Conservation (phyloP, 2,329 filamentous ascomycete genomes). For the Coniochaeta sp. region DNA sequence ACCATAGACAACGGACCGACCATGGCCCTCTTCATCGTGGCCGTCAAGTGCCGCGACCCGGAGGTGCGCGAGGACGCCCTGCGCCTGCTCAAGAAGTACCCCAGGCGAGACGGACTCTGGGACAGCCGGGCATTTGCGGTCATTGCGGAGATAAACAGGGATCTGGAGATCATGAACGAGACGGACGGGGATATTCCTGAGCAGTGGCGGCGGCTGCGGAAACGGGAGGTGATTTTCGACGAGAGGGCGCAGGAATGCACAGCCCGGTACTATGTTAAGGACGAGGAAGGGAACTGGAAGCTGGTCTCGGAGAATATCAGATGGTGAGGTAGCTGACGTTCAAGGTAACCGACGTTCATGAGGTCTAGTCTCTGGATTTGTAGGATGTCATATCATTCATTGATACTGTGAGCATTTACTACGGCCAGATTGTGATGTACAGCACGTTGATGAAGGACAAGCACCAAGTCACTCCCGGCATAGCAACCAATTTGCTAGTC, state of each 20-base stretch:
- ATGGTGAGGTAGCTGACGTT: no score
- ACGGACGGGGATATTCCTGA: slow-evolving; percentile 22
- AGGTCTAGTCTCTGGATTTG: no score
- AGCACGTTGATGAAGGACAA: no score
- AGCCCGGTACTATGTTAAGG: slow-evolving; percentile 2
- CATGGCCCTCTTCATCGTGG: slow-evolving; percentile 33
- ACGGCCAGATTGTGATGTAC: no score
- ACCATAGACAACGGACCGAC: slow-evolving; percentile 38
- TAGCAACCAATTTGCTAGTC: no score
- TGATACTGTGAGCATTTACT: no score
- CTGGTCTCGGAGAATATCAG: not conserved
- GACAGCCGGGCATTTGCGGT: slow-evolving; percentile 28
- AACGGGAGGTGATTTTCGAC: slow-evolving; percentile 29
- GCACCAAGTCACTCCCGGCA: no score
- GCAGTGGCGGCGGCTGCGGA: slow-evolving; percentile 30
- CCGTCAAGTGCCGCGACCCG: slow-evolving; percentile 31
- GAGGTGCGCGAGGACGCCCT: slow-evolving; percentile 30
- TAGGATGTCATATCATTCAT: no score
- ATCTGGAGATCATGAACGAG: slow-evolving; percentile 23
- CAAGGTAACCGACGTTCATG: no score
- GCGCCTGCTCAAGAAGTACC: slow-evolving; percentile 30
- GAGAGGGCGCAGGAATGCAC: slow-evolving; percentile 13
- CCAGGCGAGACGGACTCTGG: slow-evolving; percentile 34
- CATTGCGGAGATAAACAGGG: slow-evolving; percentile 28
- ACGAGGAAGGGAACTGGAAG: not conserved